A percentile compares a stretch with the other conserved stretches of the same genome.
Evolutionary conservation across 129 eudicot genomes (phyloP).

Genomic region (Arctium lappa): DNA sequence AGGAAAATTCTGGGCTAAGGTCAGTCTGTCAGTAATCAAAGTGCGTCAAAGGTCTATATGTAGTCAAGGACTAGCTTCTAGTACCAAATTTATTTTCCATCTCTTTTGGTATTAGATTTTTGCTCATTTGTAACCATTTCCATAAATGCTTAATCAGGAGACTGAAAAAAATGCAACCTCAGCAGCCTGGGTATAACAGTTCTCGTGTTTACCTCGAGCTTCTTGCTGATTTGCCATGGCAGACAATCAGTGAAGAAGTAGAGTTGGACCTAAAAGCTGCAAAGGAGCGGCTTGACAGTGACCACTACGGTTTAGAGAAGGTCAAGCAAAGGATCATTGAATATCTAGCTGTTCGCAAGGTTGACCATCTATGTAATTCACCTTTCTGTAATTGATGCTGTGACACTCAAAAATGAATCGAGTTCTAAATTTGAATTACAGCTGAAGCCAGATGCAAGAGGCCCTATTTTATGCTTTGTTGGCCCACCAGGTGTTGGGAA

Average conservation of each 20-base stretch:
- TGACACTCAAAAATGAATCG: background rate
- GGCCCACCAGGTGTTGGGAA: slow-evolving; percentile 99
- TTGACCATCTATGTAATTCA: slow-evolving; percentile 22
- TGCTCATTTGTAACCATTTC: slow-evolving; percentile 12
- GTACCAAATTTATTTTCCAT: background rate
- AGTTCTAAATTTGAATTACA: slow-evolving; percentile 35
- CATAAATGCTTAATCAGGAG: slow-evolving; percentile 56
- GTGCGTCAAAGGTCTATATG: background rate
- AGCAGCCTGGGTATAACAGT: slow-evolving; percentile 95
- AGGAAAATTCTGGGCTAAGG: background rate
- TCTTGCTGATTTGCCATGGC: slow-evolving; percentile 98
- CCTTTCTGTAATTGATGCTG: slow-evolving; percentile 1
- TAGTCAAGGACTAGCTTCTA: background rate
- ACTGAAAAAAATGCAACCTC: slow-evolving; percentile 98
- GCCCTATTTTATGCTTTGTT: slow-evolving; percentile 93
- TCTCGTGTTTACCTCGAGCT: slow-evolving; percentile 95
- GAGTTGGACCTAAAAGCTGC: slow-evolving; percentile 91
- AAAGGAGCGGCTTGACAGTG: slow-evolving; percentile 85
- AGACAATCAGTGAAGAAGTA: slow-evolving; percentile 73
- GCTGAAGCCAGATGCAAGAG: slow-evolving; percentile 97
- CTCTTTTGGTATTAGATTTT: background rate
- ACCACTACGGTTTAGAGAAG: slow-evolving; percentile 86
- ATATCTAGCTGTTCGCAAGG: slow-evolving; percentile 98
- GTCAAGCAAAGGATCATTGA: slow-evolving; percentile 95
- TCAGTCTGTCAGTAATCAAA: background rate